Percentiles rank a stretch among this genome's conserved stretches.
Conservation (phyloP, 2,329 filamentous ascomycete genomes). For the Didymella glomerata region DNA sequence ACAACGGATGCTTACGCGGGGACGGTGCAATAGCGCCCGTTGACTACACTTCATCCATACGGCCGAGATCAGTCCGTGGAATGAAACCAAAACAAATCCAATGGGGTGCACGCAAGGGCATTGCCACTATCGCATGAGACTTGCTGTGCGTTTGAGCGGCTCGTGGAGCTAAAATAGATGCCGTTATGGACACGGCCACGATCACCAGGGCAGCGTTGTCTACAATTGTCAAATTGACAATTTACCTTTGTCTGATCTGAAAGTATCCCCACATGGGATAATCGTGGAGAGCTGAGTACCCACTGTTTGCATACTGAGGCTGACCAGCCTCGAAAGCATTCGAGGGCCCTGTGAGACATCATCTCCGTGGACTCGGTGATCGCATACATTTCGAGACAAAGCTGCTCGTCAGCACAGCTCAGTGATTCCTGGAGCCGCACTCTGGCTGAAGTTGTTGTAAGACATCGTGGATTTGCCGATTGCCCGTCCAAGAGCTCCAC, state of each 20-base stretch:
- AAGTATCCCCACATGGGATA: neutral
- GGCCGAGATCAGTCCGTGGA: constrained; percentile 10
- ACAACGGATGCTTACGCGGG: constrained; percentile 35
- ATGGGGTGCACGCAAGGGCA: constrained; percentile 11
- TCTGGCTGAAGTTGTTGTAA: neutral
- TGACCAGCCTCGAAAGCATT: neutral
- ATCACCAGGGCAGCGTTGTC: neutral
- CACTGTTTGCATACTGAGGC: constrained; percentile 1
- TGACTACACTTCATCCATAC: constrained; percentile 18
- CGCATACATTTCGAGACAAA: neutral
- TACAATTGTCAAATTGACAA: neutral
- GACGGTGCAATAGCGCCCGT: constrained; percentile 30
- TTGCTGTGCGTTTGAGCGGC: constrained; percentile 5
- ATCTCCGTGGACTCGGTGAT: constrained; percentile 2
- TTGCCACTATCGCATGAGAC: constrained; percentile 13
- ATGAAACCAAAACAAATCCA: constrained; percentile 23
- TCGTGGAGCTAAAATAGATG: constrained; percentile 4
- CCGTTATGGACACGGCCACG: neutral
- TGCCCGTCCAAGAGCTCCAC: neutral
- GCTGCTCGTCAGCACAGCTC: constrained; percentile 3
- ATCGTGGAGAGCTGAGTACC: constrained; percentile 15
- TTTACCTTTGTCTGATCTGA: constrained; percentile 1
- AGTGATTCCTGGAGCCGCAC: neutral
- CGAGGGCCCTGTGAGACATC: constrained; percentile 2
- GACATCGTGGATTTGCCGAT: neutral